Conservation (phyloP, 2,329 filamentous ascomycete genomes). For the Aspergillus tubingensis region DNA sequence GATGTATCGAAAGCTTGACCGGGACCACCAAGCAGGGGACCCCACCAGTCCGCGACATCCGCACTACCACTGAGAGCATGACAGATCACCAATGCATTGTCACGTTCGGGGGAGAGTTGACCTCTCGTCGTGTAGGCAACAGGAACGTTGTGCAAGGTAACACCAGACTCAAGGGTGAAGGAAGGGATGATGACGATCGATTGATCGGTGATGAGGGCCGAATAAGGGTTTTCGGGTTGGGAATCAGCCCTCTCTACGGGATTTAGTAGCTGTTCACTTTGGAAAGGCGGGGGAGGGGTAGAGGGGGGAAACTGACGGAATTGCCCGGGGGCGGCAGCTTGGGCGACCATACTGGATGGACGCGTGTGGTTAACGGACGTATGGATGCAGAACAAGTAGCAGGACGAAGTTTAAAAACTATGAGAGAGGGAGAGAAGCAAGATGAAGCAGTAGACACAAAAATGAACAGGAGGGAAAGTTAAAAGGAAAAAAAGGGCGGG, state of each 20-base stretch:
- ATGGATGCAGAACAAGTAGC: background rate
- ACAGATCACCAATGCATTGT: conserved; percentile 66
- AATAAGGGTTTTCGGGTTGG: conserved; percentile 91
- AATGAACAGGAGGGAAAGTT: background rate
- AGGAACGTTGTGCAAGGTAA: conserved; percentile 72
- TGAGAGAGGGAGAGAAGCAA: background rate
- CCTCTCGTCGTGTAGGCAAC: conserved; percentile 67
- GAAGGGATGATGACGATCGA: conserved; percentile 81
- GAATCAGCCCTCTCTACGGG: conserved; percentile 56
- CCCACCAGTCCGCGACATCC: conserved; percentile 60
- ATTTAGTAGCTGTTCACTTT: conserved; percentile 52
- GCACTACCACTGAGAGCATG: conserved; percentile 58
- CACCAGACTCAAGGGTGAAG: conserved; percentile 92
- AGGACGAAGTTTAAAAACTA: background rate
- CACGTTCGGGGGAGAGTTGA: conserved; percentile 54
- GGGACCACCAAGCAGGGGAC: conserved; percentile 53
- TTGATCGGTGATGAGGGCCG: conserved; percentile 82
- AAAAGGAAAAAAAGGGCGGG: background rate
- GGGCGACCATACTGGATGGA: conserved; percentile 26
- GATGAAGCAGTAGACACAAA: background rate
- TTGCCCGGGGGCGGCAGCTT: conserved; percentile 24
- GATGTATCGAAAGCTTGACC: conserved; percentile 57
- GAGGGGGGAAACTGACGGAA: conserved; percentile 42
- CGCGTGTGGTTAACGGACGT: background rate
- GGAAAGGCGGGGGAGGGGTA: conserved; percentile 18